Evolutionary conservation across 768 basidiomycete genomes (phyloP), one percentile per base, ranked within the genome.

Genomic region (Psilocybe cyanescens): DNA sequence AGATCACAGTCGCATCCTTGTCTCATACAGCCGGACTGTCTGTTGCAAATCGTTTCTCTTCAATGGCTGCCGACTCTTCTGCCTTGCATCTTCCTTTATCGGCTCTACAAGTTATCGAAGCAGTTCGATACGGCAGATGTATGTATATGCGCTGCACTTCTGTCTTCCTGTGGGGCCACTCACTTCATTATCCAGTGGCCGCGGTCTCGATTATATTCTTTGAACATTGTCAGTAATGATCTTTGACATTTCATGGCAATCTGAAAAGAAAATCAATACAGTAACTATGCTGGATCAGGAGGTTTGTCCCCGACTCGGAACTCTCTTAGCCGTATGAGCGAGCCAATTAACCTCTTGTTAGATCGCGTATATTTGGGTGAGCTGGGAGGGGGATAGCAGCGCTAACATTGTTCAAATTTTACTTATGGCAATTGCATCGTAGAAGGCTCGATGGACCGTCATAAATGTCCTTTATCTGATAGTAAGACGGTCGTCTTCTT

Each of bases 281-380:
- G 58, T 59, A 7, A 59, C 17, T 16, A 31, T 39, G n/a, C 19
- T 59, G 1, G 58, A 51, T 14, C 47, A 59, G n/a, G 58, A 59
- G 49, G 58, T 24, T 2, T 24, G 24, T 2, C 24, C 24, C 24
- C 24, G 2, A 24, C 24, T 24, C 24, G 24, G 2, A 24, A 24
- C 24, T 24, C 24, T 24, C 24, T 24, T 24, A 24, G 24, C 24
- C 24, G 24, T 24, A 24, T 24, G 24, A 24, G 24, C 24, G 2
- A 24, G 24, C 24, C 24, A 24, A 24, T 24, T 24, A 24, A 24
- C 24, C 24, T 24, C 24, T 24, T 24, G 24, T 24, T 16, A 58
- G 57, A 50, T 58, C n/a, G 37, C 44, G 14, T 19, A 50, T 16
- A 59, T 59, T 24, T 59, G 58, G 58, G 58, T 59, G 8, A 17